Base-by-base conservation (phyloP, 805 yeast genomes). In the Candida arabinofermentans region DNA sequence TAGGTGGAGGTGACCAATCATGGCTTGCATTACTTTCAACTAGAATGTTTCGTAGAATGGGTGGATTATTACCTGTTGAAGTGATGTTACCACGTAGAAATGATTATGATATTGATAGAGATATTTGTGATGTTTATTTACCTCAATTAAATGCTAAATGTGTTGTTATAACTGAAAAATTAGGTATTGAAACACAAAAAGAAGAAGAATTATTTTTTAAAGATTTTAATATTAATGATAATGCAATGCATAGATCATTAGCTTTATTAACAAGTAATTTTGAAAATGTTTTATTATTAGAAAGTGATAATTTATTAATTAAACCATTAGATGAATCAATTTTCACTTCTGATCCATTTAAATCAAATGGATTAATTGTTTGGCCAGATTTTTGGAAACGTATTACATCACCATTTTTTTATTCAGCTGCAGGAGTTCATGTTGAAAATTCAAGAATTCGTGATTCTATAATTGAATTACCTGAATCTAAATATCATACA, bases 311-410 rank as follows among this genome's bases (percentile, higher is more conserved):
- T 41, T 51, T 72, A 24, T 65, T 72, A 32, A 57, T 72, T 37
- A 65, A 61, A 46, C 60, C 69, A 37, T 64, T 72, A 33, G 71
- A 67, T 40, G 44, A 49, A 8, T 31, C 62, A n/a, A 55, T 66
- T 12, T 64, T 65, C 56, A 64, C 65, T 2, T 60, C 70, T 16
- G 72, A 74, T 39, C 77, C 83, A 4, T 82, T 72, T 57, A 48
- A 50, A 19, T 58, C 70, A 5, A 57, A 66, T 17, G 88, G 88
- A 3, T 60, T 83, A 48, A 70, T 83, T 21, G 61, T 75, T 7
- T 87, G 95, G 91, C 90, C 91, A 4, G 95, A 86, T 62, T 85
- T 79, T 58, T 85, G 93, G 89, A 74, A 76, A 55, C 71, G 95
- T 48, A 75, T 82, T 7, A 84, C 89, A 3, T 74, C 85, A 2